Evolutionary conservation across 176 grass and related monocot genomes (phyloP).

Genomic region (Hsuehochloa calcarea): DNA sequence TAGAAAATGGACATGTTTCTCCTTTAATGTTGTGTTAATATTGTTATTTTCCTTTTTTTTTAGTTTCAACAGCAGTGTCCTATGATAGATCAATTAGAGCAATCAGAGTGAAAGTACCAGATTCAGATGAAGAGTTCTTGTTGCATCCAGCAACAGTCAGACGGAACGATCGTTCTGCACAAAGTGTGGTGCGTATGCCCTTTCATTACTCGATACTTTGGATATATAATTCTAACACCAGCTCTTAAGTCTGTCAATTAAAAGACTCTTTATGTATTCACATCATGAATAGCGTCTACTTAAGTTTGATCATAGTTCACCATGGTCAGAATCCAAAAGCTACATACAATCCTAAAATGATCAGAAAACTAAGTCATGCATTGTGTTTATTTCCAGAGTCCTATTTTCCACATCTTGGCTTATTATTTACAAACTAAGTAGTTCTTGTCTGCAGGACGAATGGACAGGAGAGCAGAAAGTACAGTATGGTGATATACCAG

Average conservation of each 20-base stretch:
- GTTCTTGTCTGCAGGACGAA: constrained; percentile 60
- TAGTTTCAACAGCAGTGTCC: constrained; percentile 95
- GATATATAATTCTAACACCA: constrained; percentile 4
- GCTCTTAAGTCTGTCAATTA: neutral
- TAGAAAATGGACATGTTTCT: constrained; percentile 12
- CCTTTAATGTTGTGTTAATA: neutral
- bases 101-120: constrained; percentile 95
- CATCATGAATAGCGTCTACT: neutral
- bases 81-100: constrained; percentile 85
- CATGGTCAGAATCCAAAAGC: neutral
- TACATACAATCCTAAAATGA: neutral
- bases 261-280: neutral
- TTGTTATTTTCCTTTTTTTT: constrained; percentile 25
- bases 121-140: constrained; percentile 95
- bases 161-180: constrained; percentile 85
- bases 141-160: constrained; percentile 92
- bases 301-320: neutral
- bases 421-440: constrained; percentile 25
- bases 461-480: constrained; percentile 97
- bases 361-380: neutral
- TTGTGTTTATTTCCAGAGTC: neutral
- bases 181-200: constrained; percentile 79
- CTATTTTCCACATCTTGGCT: neutral
- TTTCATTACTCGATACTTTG: neutral
- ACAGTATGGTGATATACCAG: constrained; percentile 81